Percentiles rank a stretch among this genome's conserved stretches.
Evolutionary conservation across 148 eudicot genomes (phyloP).

Genomic region (Nyssa sinensis): DNA sequence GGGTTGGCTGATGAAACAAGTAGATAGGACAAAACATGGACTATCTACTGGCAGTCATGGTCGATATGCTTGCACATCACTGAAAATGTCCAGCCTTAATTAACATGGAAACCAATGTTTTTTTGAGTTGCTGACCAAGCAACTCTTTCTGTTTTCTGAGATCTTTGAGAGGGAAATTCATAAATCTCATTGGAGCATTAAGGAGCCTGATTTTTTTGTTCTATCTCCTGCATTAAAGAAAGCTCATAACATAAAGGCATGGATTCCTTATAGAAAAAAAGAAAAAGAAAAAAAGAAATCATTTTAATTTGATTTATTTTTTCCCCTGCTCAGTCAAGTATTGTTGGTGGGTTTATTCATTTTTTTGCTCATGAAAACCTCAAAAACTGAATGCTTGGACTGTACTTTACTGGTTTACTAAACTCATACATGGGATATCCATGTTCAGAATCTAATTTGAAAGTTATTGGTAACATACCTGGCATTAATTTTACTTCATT

Average conservation of each 20-base stretch:
- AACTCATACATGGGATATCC: background rate
- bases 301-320: constrained; percentile 10
- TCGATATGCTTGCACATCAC: too few species aligned
- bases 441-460: background rate
- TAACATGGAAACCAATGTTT: background rate
- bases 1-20: background rate
- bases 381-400: background rate
- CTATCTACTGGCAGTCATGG: background rate
- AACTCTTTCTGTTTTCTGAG: constrained; percentile 1
- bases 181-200: background rate
- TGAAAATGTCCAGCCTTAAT: constrained; percentile 1
- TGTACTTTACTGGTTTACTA: background rate
- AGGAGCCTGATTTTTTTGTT: constrained; percentile 11
- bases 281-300: constrained; percentile 3
- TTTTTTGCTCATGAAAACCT: background rate
- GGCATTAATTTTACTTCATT: background rate
- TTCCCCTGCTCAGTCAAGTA: constrained; percentile 9
- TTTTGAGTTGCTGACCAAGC: constrained; percentile 7
- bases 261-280: background rate
- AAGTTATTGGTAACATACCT: background rate
- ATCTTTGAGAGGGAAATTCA: constrained; percentile 2
- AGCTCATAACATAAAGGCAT: background rate
- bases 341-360: constrained; percentile 12
- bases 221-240: constrained; percentile 11
- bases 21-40: background rate